Conservation (phyloP, 495 filamentous ascomycete genomes). For the Penicillium alfredii region DNA sequence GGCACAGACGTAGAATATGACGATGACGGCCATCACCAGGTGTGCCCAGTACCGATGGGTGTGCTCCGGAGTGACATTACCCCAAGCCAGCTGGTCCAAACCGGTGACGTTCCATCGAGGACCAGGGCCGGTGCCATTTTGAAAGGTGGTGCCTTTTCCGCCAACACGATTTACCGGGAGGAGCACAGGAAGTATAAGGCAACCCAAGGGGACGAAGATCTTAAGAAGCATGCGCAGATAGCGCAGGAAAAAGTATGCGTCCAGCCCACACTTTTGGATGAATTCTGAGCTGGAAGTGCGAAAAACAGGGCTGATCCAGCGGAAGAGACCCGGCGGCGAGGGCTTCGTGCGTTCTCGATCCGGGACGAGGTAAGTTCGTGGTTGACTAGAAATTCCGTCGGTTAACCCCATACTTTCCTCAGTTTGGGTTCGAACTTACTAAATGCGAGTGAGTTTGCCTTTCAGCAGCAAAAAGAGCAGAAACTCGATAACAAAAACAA, state of each 20-base stretch:
- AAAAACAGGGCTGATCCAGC: conserved; percentile 66
- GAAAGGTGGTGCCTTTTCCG: conserved; percentile 55
- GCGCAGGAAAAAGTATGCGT: conserved; percentile 96
- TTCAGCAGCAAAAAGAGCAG: conserved; percentile 71
- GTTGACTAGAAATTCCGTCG: conserved; percentile 50
- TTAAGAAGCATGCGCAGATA: conserved; percentile 90
- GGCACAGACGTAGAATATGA: conserved; percentile 77
- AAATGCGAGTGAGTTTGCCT: conserved; percentile 75
- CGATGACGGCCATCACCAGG: conserved; percentile 70
- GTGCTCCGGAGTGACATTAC: conserved; percentile 71
- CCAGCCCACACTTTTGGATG: conserved; percentile 89
- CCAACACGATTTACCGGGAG: conserved; percentile 74
- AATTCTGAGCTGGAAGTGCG: conserved; percentile 78
- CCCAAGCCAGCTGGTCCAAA: conserved; percentile 78
- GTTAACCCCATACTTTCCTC: conserved; percentile 9
- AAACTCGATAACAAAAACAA: conserved; percentile 74
- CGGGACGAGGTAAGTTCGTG: conserved; percentile 85
- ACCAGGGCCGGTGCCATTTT: conserved; percentile 36
- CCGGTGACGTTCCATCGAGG: conserved; percentile 52
- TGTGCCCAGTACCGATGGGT: conserved; percentile 84
- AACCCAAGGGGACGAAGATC: conserved; percentile 77
- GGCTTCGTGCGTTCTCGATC: conserved; percentile 73
- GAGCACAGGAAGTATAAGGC: conserved; percentile 77
- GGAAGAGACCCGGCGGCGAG: conserved; percentile 64
- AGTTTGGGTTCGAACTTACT: conserved; percentile 49